Evolutionary conservation across 2,329 filamentous ascomycete genomes (phyloP), one percentile per base, ranked within the genome.

Genomic region (Neocucurbitaria cava): DNA sequence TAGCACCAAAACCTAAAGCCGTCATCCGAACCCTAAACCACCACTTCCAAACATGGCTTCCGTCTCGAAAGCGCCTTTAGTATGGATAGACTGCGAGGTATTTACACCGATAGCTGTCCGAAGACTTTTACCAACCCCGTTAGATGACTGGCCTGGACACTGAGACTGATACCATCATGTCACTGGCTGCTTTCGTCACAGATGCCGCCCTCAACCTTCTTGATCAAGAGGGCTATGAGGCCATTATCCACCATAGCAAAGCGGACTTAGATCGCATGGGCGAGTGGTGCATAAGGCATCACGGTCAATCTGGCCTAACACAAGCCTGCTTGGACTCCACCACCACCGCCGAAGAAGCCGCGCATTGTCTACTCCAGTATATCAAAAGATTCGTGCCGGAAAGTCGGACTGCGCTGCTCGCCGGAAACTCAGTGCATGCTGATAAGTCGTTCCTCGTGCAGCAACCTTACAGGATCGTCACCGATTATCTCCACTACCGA

Each of bases 131-230:
- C 49, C 67, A 41, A 73, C 38, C n/a, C 5, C 10, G 46, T 31
- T 64, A 96, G 92, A 99, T 99, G 95, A 98, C 92, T 28, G 92
- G 92, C 20, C 84, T 96, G 7, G 83, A 96, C 75, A 83, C 88
- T 1, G 85, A 90, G 54, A 86, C 81, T 28, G 94, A 98, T 71
- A 87, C 88, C 51, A 95, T 98, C 69, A 87, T 98, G 70, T 92
- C 96, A 68, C 89, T 98, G 52, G 94, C 89, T 76, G 97, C 93
- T 79, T 89, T 96, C 76, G 85, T 99, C 72, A 99, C 95, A 7
- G 90, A 93, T 64, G 84, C 87, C 48, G 81, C 92, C 57, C 85
- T 99, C 18, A 84, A 90, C 52, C 75, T 96, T 30, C 77, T 96
- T 23, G 92, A 96, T 56, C 79, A 87, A 21, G 75, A 82, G 28